Evolutionary conservation across 371 early-diverging fungal genomes (phyloP), one percentile per base, ranked within the genome.

Genomic region (Mucor mucedo): DNA sequence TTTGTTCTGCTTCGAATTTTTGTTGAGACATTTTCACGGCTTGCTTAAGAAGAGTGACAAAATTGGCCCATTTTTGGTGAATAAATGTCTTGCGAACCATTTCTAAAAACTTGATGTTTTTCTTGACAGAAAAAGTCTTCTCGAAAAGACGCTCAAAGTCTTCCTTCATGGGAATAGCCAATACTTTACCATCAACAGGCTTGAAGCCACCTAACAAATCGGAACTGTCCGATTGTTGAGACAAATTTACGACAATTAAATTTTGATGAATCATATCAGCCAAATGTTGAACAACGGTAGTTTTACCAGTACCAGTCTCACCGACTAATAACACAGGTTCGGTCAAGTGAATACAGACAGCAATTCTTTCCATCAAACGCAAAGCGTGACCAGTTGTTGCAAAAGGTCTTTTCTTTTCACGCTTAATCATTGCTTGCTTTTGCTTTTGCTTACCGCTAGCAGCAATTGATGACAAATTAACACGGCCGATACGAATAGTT

Each of bases 261-360:
- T 89, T 85, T 38, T 91, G 89, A 59, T 89, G 83, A 58, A 92
- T 75, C 72, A 90, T 82, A 35, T 89, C 80, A 6, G 98, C 95
- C 33, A 99, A 82, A 54, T 95, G 90, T 77, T 99, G 99, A 13
- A 99, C 91, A 3, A 96, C 89, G 0, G 99, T 95, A 0, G 99
- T 99, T 78, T 99, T 99, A 59, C 99, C 99, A 1, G 97, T 95
- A 52, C 99, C 99, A 1, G 99, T 99, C 73, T 99, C 99, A 60
- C 99, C 99, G 3, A 99, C 91, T 3, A 99, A 79, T 29, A 99
- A 74, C 0, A 95, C 90, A 14, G 98, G 96, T 72, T 97, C 97
- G 16, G 82, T 85, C 55, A 93, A 73, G 61, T 89, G 84, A 21
- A 94, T 91, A 56, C 91, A 86, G 1, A 91, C 89, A 9, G 96